Evolutionary conservation across 2,329 filamentous ascomycete species (phyloP).

Genomic region (Rhinocladiella similis): DNA sequence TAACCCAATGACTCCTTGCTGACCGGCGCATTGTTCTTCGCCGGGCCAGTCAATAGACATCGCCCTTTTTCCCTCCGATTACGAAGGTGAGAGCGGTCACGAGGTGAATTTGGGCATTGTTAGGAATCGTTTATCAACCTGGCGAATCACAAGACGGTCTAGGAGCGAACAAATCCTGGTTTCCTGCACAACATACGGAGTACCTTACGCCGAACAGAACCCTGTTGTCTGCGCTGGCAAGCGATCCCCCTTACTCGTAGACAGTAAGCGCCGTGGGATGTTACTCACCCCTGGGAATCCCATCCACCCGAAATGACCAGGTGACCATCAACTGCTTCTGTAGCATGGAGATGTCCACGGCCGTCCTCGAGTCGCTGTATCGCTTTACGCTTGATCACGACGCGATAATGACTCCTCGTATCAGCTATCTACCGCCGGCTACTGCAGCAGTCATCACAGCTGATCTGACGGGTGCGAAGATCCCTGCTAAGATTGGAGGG

Average conservation of each 20-base stretch:
- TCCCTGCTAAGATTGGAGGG: too few relatives aligned
- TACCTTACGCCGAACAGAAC: neutral
- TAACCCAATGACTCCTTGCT: neutral
- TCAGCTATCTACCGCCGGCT: too few relatives aligned
- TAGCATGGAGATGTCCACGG: neutral
- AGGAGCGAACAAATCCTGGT: neutral
- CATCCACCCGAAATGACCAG: neutral
- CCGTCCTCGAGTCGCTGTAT: neutral
- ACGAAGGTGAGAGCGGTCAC: neutral
- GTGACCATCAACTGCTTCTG: neutral
- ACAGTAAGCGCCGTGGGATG: slow-evolving; percentile 16
- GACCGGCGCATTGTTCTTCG: too few relatives aligned
- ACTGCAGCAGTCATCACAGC: too few relatives aligned
- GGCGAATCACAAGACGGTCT: slow-evolving; percentile 3
- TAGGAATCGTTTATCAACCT: neutral
- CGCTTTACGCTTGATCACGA: neutral
- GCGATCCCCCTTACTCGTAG: neutral
- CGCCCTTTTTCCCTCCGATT: neutral
- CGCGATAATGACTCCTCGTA: neutral
- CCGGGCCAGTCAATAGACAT: slow-evolving; percentile 1
- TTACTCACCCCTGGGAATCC: neutral
- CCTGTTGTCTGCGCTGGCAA: slow-evolving; percentile 14
- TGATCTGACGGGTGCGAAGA: too few relatives aligned
- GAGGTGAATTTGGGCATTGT: neutral
- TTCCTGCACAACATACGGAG: slow-evolving; percentile 6